These are phyloP conservation scores for Casuarina cunninghamiana DNA, from an alignment of 306 rosid genomes.

Conservation along the genomic window DNA sequence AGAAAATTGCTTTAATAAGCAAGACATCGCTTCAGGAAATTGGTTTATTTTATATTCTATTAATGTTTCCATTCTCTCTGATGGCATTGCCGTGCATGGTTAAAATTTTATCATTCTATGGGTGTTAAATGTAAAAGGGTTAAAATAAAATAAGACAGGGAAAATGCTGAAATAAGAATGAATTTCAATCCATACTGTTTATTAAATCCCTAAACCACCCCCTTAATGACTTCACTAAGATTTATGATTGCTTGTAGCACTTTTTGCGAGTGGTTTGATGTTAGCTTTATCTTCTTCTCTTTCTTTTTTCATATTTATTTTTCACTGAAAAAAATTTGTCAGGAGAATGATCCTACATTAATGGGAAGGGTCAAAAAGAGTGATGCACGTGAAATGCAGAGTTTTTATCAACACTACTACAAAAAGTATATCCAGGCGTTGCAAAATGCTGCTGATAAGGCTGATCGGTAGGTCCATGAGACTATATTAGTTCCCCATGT, in stretches of 20 bases:
- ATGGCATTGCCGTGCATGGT: neutral
- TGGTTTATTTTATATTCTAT: too few relatives aligned
- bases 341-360: slow-evolving; percentile 98
- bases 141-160: too few relatives aligned
- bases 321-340: neutral
- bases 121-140: too few relatives aligned
- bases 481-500: slow-evolving; percentile 6
- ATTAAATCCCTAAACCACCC: neutral
- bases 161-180: neutral
- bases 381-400: slow-evolving; percentile 99
- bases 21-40: neutral
- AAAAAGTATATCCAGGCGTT: slow-evolving; percentile 95
- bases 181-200: neutral
- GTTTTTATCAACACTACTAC: slow-evolving; percentile 95
- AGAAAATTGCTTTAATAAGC: neutral
- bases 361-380: slow-evolving; percentile 94
- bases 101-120: too few relatives aligned
- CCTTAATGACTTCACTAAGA: neutral
- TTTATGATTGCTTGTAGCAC: slow-evolving; percentile 2
- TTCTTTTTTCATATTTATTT: too few relatives aligned
- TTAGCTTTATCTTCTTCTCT: slow-evolving; percentile 5
- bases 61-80: neutral
- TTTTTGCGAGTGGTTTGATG: neutral
- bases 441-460: slow-evolving; percentile 91
- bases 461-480: slow-evolving; percentile 71